Evolutionary conservation across 164 flowering plant species (phyloP).

Genomic region (Chloranthus sessilifolius): DNA sequence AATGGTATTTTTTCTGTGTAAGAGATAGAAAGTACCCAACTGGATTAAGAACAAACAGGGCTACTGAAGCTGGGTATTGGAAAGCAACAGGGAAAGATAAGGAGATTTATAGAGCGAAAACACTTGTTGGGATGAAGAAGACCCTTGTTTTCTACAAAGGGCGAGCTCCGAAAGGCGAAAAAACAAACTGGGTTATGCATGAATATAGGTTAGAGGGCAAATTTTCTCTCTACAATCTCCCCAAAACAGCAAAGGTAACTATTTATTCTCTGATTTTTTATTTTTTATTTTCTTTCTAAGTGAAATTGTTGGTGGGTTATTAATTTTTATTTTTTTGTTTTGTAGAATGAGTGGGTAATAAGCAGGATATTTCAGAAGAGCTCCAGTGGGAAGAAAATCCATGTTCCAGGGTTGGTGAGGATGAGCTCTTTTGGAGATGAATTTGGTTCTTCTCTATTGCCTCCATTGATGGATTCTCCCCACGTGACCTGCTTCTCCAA

Average conservation of each 20-base stretch:
- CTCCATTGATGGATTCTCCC: constrained; percentile 66
- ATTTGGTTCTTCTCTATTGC: constrained; percentile 34
- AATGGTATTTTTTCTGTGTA: constrained; percentile 95
- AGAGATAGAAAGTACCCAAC: constrained; percentile 95
- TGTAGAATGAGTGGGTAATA: constrained; percentile 98
- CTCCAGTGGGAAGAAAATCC: constrained; percentile 71
- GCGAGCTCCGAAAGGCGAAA: constrained; percentile 93
- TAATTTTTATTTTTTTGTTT: neutral
- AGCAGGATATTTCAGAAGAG: constrained; percentile 83
- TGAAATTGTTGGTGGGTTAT: constrained; percentile 1
- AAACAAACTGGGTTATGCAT: constrained; percentile 92
- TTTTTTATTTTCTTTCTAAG: constrained; percentile 9
- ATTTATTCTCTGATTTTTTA: neutral
- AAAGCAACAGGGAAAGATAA: constrained; percentile 98
- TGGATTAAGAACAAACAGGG: constrained; percentile 88
- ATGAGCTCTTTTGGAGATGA: constrained; percentile 34
- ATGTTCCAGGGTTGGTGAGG: constrained; percentile 41
- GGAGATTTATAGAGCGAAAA: constrained; percentile 67
- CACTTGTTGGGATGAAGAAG: constrained; percentile 92
- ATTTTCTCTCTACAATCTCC: constrained; percentile 55
- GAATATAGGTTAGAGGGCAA: constrained; percentile 85
- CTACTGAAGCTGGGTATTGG: constrained; percentile 92
- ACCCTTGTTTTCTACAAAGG: constrained; percentile 92
- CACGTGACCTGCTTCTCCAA: constrained; percentile 42
- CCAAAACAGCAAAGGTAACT: constrained; percentile 61